Conservation (phyloP, 2,329 filamentous ascomycete genomes). For the Paecilomyces sp. region DNA sequence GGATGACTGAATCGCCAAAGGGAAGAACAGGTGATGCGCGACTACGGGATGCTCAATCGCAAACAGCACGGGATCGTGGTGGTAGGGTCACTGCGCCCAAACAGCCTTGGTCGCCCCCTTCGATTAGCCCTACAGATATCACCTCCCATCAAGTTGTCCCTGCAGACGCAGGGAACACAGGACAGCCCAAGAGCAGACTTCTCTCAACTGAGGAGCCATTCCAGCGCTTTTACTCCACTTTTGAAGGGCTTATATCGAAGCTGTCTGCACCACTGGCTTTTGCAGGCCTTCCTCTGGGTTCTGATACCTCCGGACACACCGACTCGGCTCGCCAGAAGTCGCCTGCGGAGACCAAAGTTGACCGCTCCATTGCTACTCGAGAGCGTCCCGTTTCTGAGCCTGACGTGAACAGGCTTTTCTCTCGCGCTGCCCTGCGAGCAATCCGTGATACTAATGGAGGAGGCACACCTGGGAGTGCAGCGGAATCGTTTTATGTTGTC, state of each 20-base stretch:
- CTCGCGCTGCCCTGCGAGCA: slow-evolving; percentile 73
- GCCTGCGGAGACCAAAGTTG: slow-evolving; percentile 27
- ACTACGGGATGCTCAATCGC: slow-evolving; percentile 12
- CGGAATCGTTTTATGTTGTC: slow-evolving; percentile 85
- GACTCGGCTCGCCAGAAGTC: slow-evolving; percentile 23
- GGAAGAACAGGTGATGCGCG: slow-evolving; percentile 23
- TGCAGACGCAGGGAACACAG: slow-evolving; percentile 19
- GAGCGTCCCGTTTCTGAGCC: slow-evolving; percentile 49
- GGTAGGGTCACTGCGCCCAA: slow-evolving; percentile 16
- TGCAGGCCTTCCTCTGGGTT: slow-evolving; percentile 74
- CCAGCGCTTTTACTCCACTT: slow-evolving; percentile 83
- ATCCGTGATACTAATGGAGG: slow-evolving; percentile 60
- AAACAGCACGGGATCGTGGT: slow-evolving; percentile 17
- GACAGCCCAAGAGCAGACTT: slow-evolving; percentile 10
- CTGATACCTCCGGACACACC: slow-evolving; percentile 29
- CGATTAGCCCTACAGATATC: slow-evolving; percentile 25
- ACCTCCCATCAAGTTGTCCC: slow-evolving; percentile 25
- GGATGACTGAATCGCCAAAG: slow-evolving; percentile 51
- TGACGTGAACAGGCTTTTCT: slow-evolving; percentile 78
- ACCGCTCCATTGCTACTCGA: slow-evolving; percentile 32
- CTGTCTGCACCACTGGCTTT: slow-evolving; percentile 89
- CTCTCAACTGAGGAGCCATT: slow-evolving; percentile 65
- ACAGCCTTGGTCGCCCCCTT: slow-evolving; percentile 28
- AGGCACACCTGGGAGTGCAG: slow-evolving; percentile 49
- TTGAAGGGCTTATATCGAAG: slow-evolving; percentile 79